Evolutionary conservation across 1,284 basidiomycete genomes (phyloP), one percentile per base, ranked within the genome.

Genomic region (Tilletia setariae): DNA sequence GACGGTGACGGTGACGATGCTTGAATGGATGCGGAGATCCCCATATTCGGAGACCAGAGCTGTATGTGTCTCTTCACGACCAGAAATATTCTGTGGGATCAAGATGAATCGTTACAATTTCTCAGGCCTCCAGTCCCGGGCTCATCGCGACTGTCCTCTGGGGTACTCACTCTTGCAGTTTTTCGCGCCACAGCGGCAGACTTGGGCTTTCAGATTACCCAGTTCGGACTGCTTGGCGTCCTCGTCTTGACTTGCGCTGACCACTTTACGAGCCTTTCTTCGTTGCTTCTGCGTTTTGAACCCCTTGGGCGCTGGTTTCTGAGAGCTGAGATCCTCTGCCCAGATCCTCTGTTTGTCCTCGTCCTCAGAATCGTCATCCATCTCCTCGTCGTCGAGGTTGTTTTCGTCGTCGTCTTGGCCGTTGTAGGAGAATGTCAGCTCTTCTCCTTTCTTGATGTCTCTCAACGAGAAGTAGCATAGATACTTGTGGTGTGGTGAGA

Each of bases 371-470:
- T 53, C 51, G 7, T 53, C 21, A 19, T 25, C 21, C n/a, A 25
- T 13, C 13, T 21, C 21, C 3, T 15, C n/a, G 23, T 28, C 51
- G 51, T 23, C 16, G 4, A 28, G 7, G 21, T 53, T 7, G 23
- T 28, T 13, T 6, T 15, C 13, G 23, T 53, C 21, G 2, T 53
- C 51, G n/a, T 53, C 51, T 13, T 53, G 21, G 21, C 21, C 21
- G 21, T 53, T 61, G 56, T 61, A 61, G 16, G 56, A 35, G 56
- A 61, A 61, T 16, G 56, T 61, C 28, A 61, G 56, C 35, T 61
- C 92, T 72, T 94, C 89, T 56, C 86, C 86, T 0, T 86, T 83
- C 35, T 85, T 84, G 16, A 94, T 87, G 66, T 90, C 88, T 19
- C 86, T 83, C 15, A 77, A 83, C 1, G 92, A 87, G 80, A 93